A percentile compares a stretch with the other conserved stretches of the same genome.
Evolutionary conservation across 495 filamentous ascomycete species (phyloP).

Genomic region (Lophiostoma macrostomum): DNA sequence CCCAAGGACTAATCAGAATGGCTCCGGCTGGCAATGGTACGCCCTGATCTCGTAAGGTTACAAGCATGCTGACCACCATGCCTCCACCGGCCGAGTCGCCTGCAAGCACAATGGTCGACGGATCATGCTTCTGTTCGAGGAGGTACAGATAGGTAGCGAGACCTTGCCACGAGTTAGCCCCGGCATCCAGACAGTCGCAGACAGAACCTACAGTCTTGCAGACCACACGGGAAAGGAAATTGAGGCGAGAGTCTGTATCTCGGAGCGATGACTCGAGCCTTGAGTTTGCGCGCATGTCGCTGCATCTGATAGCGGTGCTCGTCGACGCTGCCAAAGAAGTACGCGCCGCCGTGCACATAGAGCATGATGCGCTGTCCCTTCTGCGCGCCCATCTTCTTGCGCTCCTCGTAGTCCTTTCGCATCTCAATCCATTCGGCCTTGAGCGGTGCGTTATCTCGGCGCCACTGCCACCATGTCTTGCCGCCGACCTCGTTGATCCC

Average conservation of each 20-base stretch:
- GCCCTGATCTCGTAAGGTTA: slow-evolving; percentile 75
- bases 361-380: slow-evolving; percentile 76
- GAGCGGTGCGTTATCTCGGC: slow-evolving; percentile 57
- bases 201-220: slow-evolving; percentile 64
- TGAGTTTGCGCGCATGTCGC: slow-evolving; percentile 87
- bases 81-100: slow-evolving; percentile 91
- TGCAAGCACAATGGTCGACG: slow-evolving; percentile 74
- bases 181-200: neutral
- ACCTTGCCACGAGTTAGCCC: slow-evolving; percentile 9
- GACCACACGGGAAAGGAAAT: slow-evolving; percentile 89
- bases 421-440: slow-evolving; percentile 96
- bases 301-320: slow-evolving; percentile 96
- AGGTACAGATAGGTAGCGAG: slow-evolving; percentile 82
- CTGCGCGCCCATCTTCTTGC: slow-evolving; percentile 59
- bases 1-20: slow-evolving; percentile 89
- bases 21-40: slow-evolving; percentile 82
- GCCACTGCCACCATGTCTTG: slow-evolving; percentile 92
- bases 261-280: slow-evolving; percentile 83
- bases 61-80: slow-evolving; percentile 76
- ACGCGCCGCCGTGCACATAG: slow-evolving; percentile 84
- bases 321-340: slow-evolving; percentile 88
- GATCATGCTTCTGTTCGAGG: slow-evolving; percentile 61
- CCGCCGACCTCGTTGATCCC: slow-evolving; percentile 76
- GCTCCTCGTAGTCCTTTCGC: slow-evolving; percentile 71
- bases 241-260: slow-evolving; percentile 87